Evolutionary conservation across 2,329 filamentous ascomycete species (phyloP).

Genomic region (Calonectria henricotiae): DNA sequence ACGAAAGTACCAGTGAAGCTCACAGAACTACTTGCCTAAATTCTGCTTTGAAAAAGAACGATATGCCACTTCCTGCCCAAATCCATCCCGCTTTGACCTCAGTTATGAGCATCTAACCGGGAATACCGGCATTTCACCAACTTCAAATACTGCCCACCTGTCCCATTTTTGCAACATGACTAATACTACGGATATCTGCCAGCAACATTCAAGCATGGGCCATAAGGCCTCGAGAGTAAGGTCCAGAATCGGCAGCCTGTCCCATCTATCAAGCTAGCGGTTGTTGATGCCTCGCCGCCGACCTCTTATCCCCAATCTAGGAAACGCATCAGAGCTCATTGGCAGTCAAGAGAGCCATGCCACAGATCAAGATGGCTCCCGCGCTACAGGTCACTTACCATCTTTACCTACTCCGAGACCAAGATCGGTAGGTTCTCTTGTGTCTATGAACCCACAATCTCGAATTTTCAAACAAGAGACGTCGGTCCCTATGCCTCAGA

Average conservation of each 20-base stretch:
- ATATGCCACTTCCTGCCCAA: not conserved
- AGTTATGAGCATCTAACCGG: not conserved
- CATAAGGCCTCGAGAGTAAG: not conserved
- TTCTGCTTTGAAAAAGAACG: not conserved
- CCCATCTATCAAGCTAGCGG: constrained; percentile 20
- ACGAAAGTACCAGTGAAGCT: not conserved
- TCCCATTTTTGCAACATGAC: not conserved
- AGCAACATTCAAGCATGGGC: not conserved
- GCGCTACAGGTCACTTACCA: not conserved
- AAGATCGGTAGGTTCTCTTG: not conserved
- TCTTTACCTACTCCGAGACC: not conserved
- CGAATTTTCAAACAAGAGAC: not conserved
- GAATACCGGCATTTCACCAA: not conserved
- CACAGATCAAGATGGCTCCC: not conserved
- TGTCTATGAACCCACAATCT: not conserved
- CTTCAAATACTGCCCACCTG: not conserved
- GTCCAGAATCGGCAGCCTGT: not conserved
- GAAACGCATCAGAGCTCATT: not conserved
- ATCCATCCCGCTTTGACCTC: not conserved
- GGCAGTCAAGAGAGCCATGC: not conserved
- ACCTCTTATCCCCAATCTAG: not conserved
- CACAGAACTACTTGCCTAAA: not conserved
- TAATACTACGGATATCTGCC: not conserved
- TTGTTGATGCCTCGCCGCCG: constrained; percentile 19
- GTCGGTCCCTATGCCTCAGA: not conserved